Evolutionary conservation across 345 rosid species (phyloP), one percentile per base, ranked within the genome.

Genomic region (Kernera saxatilis): DNA sequence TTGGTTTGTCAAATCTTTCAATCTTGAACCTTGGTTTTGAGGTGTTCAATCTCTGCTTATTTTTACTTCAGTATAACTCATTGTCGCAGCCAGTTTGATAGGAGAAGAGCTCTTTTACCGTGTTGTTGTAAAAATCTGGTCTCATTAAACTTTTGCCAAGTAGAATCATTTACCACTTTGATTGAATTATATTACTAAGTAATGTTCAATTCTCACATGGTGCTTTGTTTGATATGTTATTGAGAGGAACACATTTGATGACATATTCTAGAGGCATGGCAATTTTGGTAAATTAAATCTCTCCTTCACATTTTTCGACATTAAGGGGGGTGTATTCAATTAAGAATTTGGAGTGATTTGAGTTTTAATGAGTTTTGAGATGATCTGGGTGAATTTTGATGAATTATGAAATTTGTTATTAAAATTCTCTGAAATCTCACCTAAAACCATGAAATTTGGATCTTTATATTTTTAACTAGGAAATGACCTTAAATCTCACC

Each of bases 21-120:
- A 5, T 12, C 2, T 18, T 12, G 30, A 25, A n/a, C 8, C 8
- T 53, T 50, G 32, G 51, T 43, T 72, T 37, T 48, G 52, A 48
- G 49, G 45, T 46, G 10, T 6, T 27, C 4, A 63, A 30, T 71
- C 67, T 74, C 25, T 17, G 52, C 11, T 29, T 36, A 19, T 23
- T 12, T 13, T 14, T 49, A 40, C 72, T 69, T 26, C 87, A 93
- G 97, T 91, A 91, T 77, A 77, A 52, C 77, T 94, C 55, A 81
- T 94, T 61, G 91, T 94, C 0, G 78, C 86, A 36, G 99, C 99
- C 11, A 94, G 99, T 79, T 91, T 97, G 1, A 85, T 94, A 19
- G 99, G 99, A 56, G 99, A 94, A 83, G 99, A 94, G 85, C 97
- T 94, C 73, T 94, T 94, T 81, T 94, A 94, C 81, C 85, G 99